These are phyloP conservation scores for Penicillium malachiteum DNA, from an alignment of 495 filamentous ascomycete genomes.

Conservation along the genomic window DNA sequence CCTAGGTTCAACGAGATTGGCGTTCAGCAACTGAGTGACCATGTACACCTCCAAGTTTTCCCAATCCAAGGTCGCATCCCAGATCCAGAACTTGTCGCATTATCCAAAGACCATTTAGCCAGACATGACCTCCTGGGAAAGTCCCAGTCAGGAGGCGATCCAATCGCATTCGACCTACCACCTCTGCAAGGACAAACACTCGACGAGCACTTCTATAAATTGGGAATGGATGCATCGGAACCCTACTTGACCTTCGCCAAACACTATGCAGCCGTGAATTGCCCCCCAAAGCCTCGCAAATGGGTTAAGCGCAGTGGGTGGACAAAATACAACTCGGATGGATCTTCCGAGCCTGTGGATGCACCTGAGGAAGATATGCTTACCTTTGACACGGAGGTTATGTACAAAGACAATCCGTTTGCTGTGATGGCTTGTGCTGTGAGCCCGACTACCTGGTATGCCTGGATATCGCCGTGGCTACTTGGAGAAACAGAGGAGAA, in stretches of 20 bases:
- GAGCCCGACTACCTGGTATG: slow-evolving; percentile 88
- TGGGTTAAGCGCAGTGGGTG: slow-evolving; percentile 85
- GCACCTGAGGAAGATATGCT: slow-evolving; percentile 78
- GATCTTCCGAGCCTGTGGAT: slow-evolving; percentile 65
- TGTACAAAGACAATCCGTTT: slow-evolving; percentile 89
- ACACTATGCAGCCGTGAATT: slow-evolving; percentile 61
- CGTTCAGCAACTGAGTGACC: slow-evolving; percentile 84
- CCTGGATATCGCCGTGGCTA: slow-evolving; percentile 96
- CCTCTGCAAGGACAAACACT: slow-evolving; percentile 73
- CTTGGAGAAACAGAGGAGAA: slow-evolving; percentile 75
- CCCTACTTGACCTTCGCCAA: slow-evolving; percentile 80
- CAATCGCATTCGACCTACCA: slow-evolving; percentile 85
- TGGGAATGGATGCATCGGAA: slow-evolving; percentile 84
- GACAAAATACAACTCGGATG: slow-evolving; percentile 86
- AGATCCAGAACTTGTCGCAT: slow-evolving; percentile 66
- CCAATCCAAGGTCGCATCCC: slow-evolving; percentile 54
- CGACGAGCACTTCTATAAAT: slow-evolving; percentile 92
- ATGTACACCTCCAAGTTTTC: slow-evolving; percentile 84
- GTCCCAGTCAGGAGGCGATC: slow-evolving; percentile 69
- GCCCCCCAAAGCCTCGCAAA: slow-evolving; percentile 72
- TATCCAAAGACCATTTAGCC: slow-evolving; percentile 79
- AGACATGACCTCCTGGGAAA: slow-evolving; percentile 90
- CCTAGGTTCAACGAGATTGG: slow-evolving; percentile 87
- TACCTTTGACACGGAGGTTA: slow-evolving; percentile 93
- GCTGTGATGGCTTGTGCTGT: slow-evolving; percentile 96